A percentile compares a stretch with the other conserved stretches of the same genome.
These are phyloP conservation scores for Neofusicoccum laricinum DNA, from an alignment of 2,329 filamentous ascomycete genomes.

Conservation along the genomic window DNA sequence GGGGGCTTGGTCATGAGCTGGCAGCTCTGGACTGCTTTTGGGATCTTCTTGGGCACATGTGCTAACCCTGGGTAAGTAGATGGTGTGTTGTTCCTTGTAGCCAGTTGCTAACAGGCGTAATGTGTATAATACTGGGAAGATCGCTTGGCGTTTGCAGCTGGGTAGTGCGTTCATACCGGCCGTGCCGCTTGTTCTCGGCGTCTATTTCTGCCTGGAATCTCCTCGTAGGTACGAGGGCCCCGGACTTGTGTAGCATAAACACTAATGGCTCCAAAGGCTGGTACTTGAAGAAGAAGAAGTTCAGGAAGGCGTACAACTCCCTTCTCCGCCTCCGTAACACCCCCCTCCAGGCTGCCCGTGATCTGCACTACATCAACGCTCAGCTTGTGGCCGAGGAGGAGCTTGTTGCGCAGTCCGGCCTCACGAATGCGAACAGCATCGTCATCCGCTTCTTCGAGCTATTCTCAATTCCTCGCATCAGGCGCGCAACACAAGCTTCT, in stretches of 20 bases:
- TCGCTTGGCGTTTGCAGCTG: slow-evolving; percentile 40
- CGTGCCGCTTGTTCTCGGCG: slow-evolving; percentile 33
- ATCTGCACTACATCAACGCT: slow-evolving; percentile 47
- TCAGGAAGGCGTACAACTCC: slow-evolving; percentile 38
- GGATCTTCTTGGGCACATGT: slow-evolving; percentile 45
- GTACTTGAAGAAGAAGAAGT: slow-evolving; percentile 40
- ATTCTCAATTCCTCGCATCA: slow-evolving; percentile 26
- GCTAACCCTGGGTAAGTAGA: slow-evolving; percentile 32
- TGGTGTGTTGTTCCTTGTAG: no score
- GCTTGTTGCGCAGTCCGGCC: slow-evolving; percentile 24
- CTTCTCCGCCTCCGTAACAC: slow-evolving; percentile 38
- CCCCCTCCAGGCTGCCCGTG: slow-evolving; percentile 40
- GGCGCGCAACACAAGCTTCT: slow-evolving; percentile 25
- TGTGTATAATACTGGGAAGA: slow-evolving; percentile 34
- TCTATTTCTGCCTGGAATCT: slow-evolving; percentile 33
- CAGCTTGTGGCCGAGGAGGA: slow-evolving; percentile 32
- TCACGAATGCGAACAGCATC: background rate
- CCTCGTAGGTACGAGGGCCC: background rate
- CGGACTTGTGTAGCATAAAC: no score
- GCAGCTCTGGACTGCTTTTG: slow-evolving; percentile 45
- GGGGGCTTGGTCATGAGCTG: slow-evolving; percentile 36
- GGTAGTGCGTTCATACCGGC: slow-evolving; percentile 41
- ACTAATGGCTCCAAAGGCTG: slow-evolving; percentile 22
- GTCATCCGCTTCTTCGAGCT: slow-evolving; percentile 12
- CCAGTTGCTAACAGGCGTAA: no score